A percentile compares a stretch with the other conserved stretches of the same genome.
Evolutionary conservation across 2,329 filamentous ascomycete species (phyloP).

Genomic region (Aureobasidium sp.): DNA sequence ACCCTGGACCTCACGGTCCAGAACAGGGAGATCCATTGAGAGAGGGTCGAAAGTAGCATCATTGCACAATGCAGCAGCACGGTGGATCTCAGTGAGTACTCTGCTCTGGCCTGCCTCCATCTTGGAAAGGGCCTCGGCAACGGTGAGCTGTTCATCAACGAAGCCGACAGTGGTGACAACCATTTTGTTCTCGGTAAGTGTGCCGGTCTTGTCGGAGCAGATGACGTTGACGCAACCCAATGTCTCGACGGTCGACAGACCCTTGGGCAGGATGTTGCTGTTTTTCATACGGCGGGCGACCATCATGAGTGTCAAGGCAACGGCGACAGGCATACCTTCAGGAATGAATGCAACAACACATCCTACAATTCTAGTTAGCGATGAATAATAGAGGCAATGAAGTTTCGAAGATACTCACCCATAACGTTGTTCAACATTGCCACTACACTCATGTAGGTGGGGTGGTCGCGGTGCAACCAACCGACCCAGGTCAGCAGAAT

Average conservation of each 20-base stretch:
- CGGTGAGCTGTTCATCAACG: conserved; percentile 28
- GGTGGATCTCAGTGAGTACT: conserved; percentile 22
- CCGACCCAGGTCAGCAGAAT: conserved; percentile 43
- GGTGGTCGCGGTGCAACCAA: conserved; percentile 35
- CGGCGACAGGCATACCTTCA: conserved; percentile 26
- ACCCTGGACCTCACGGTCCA: conserved; percentile 33
- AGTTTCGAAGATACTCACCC: conserved; percentile 20
- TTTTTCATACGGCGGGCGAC: conserved; percentile 39
- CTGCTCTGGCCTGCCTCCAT: conserved; percentile 22
- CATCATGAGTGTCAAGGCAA: conserved; percentile 35
- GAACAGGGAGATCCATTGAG: conserved; percentile 30
- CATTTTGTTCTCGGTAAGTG: conserved; percentile 42
- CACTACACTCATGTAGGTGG: conserved; percentile 36
- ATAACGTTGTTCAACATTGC: conserved; percentile 42
- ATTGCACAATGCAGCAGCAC: conserved; percentile 35
- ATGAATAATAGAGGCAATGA: not conserved
- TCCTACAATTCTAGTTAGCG: not conserved
- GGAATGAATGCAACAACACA: conserved; percentile 26
- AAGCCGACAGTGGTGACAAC: conserved; percentile 35
- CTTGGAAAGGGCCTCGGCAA: conserved; percentile 19
- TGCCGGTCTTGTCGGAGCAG: conserved; percentile 40
- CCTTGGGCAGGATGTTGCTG: conserved; percentile 37
- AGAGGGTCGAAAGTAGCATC: conserved; percentile 38
- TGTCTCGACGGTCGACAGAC: conserved; percentile 37
- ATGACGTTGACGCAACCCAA: conserved; percentile 40